Percentiles rank a stretch among this genome's conserved stretches.
Conservation (phyloP, 73 alveolate genomes). For the Stentor coeruleus region DNA sequence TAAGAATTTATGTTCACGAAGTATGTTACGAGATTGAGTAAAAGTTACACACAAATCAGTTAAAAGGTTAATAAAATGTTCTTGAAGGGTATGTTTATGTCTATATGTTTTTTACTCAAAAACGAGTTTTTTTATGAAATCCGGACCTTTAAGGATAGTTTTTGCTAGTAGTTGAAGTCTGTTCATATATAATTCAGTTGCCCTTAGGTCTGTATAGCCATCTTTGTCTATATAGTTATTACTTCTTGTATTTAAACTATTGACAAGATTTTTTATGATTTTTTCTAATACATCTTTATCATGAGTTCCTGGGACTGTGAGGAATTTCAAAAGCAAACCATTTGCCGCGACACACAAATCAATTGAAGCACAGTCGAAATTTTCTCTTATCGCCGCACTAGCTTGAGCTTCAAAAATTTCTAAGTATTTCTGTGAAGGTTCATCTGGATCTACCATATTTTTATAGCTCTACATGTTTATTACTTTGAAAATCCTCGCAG, state of each 20-base stretch:
- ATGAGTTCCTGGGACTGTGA: constrained; percentile 18
- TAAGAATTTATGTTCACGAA: background rate
- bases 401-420: constrained; percentile 11
- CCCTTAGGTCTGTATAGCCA: background rate
- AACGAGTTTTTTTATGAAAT: background rate
- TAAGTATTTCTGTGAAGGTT: background rate
- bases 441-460: background rate
- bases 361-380: background rate
- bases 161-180: background rate
- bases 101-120: background rate
- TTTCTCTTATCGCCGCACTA: background rate
- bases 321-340: background rate
- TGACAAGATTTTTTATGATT: background rate
- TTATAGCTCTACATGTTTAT: background rate
- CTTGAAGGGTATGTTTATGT: background rate
- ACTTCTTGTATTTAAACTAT: background rate
- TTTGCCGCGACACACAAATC: background rate
- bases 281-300: background rate
- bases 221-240: background rate
- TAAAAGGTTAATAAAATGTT: background rate
- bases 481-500: background rate
- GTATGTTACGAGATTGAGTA: background rate
- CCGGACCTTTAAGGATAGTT: background rate
- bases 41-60: constrained; percentile 14
- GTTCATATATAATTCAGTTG: background rate